Base-by-base conservation (phyloP, 2,329 filamentous ascomycete genomes). In the Clarireedia paspali region DNA sequence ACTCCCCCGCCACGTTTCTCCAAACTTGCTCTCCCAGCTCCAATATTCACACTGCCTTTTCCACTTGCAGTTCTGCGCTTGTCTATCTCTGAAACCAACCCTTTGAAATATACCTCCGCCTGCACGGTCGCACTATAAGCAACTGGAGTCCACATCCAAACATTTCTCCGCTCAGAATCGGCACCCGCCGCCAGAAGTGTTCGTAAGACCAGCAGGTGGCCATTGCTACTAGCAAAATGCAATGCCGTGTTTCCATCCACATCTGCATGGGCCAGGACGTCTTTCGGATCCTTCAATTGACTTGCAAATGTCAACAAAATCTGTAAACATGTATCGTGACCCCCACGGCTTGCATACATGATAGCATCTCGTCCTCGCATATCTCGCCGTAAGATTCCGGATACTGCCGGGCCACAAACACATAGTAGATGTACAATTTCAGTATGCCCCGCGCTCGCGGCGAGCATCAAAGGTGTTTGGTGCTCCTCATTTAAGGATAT, bases 181-280 rank as follows among this genome's bases (percentile, higher is more conserved):
- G 90, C 89, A 10, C 90, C 90, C 0, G 88, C 88, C 3, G 87
- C 84, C 12, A 95, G 77, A 53, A 95, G 75, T 38, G 90, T 87
- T 45, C 90, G 78, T 54, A 95, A 73, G 0, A 89, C 87, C 53
- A 91, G 82, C 47, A 95, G 71, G 63, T 92, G 87, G 1, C 90
- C 90, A 65, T 88, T 88, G 47, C 87, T 87, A 65, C 84, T 89
- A 12, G 91, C 91, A 72, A 94, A 91, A 72, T 95, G 90, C 45
- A 95, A 75, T 0, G 89, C 88, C 2, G 89, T 95, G 68, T 95
- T 94, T n/a, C 90, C 90, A 57, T 87, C 80, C 1, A 77, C 66
- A 66, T 95, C 90, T 4, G 77, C 75, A 30, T 77, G 74, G 47
- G 75, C 75, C 6, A 88, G 53, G 7, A 67, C 38, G 3, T 53